Evolutionary conservation across 176 grass and related monocot genomes (phyloP).

Genomic region (Oryza australiensis): DNA sequence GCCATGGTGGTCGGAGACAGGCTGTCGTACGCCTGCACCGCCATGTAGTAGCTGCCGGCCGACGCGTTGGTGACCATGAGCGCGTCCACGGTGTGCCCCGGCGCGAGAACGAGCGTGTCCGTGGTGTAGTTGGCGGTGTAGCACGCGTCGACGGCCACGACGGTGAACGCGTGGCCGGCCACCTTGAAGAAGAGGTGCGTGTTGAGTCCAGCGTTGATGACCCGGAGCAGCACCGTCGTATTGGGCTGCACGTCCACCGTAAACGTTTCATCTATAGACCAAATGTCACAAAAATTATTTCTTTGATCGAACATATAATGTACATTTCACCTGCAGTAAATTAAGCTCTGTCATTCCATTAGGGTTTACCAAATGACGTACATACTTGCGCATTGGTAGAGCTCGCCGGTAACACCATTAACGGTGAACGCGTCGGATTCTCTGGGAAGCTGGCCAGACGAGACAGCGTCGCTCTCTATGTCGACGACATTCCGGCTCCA

Average conservation of each 20-base stretch:
- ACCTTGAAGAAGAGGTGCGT: constrained; percentile 80
- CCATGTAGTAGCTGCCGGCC: constrained; percentile 72
- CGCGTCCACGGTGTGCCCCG: constrained; percentile 82
- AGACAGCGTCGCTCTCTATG: constrained; percentile 45
- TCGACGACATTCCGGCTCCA: constrained; percentile 56
- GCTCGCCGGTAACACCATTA: constrained; percentile 53
- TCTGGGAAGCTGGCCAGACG: constrained; percentile 40
- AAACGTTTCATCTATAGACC: constrained; percentile 45
- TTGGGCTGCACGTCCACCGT: constrained; percentile 57
- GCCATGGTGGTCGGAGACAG: constrained; percentile 25
- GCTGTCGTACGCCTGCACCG: constrained; percentile 43
- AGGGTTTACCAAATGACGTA: not conserved
- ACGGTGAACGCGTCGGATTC: constrained; percentile 58
- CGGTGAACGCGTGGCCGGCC: constrained; percentile 75
- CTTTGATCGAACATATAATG: not conserved
- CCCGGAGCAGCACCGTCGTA: constrained; percentile 61
- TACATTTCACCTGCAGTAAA: not conserved
- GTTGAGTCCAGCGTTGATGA: constrained; percentile 78
- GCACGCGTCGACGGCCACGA: constrained; percentile 69
- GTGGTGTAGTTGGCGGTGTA: constrained; percentile 71
- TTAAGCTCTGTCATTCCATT: constrained; percentile 2
- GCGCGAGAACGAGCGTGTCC: constrained; percentile 69
- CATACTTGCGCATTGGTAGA: constrained; percentile 52
- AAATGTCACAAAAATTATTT: not conserved
- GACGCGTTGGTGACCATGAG: constrained; percentile 53